Conservation (phyloP, 805 yeast genomes). For the Saturnispora hagleri region DNA sequence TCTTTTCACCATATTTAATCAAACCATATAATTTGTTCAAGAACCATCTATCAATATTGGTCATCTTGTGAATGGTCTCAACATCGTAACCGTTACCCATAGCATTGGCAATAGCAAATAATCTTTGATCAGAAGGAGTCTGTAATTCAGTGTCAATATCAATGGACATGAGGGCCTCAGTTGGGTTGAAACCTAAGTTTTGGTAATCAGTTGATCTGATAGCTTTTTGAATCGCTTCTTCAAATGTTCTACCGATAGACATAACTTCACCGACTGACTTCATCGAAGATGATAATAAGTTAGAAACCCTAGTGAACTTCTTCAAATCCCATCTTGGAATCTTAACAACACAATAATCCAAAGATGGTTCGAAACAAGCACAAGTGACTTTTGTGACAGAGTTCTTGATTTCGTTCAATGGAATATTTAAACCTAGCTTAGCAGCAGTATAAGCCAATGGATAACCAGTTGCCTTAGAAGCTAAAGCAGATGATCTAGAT, state of each 20-base stretch:
- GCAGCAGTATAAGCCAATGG: constrained; percentile 99
- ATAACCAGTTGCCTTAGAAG: constrained; percentile 97
- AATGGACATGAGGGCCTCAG: constrained; percentile 78
- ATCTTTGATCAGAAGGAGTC: constrained; percentile 95
- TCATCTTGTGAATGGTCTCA: constrained; percentile 82
- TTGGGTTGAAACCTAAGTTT: constrained; percentile 85
- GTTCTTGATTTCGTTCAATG: constrained; percentile 90
- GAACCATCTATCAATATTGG: constrained; percentile 95
- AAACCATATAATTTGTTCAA: constrained; percentile 74
- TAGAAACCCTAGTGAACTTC: constrained; percentile 90
- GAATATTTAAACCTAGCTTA: constrained; percentile 88
- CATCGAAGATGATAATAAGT: constrained; percentile 93
- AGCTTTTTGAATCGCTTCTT: constrained; percentile 96
- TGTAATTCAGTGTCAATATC: constrained; percentile 89
- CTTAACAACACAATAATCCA: constrained; percentile 94
- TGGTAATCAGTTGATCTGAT: constrained; percentile 94
- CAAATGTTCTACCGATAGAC: constrained; percentile 97
- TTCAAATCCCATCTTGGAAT: constrained; percentile 98
- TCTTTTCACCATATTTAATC: constrained; percentile 58
- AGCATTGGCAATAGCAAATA: constrained; percentile 95
- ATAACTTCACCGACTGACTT: constrained; percentile 98
- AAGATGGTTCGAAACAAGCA: constrained; percentile 94
- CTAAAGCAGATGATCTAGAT: constrained; percentile 94
- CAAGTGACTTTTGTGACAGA: constrained; percentile 94
- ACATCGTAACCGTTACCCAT: constrained; percentile 81